These are phyloP conservation scores for Amaranthus tricolor DNA, from an alignment of 179 eudicot species.

Conservation along the genomic window DNA sequence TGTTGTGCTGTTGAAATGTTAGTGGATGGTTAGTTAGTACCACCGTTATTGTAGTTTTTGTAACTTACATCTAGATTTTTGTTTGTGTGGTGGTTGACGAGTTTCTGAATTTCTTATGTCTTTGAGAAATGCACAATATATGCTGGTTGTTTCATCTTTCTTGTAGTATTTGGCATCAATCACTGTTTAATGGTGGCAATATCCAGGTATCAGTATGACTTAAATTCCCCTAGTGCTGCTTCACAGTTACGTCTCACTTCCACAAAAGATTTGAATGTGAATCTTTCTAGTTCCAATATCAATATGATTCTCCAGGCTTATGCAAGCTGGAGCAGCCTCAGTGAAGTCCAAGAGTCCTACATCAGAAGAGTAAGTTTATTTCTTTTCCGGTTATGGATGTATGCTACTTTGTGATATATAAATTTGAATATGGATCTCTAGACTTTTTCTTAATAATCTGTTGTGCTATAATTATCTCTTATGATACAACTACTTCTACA, in stretches of 20 bases:
- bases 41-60: background rate
- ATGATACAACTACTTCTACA: slow-evolving; percentile 25
- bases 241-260: slow-evolving; percentile 89
- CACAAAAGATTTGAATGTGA: slow-evolving; percentile 79
- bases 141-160: background rate
- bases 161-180: slow-evolving; percentile 2
- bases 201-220: slow-evolving; percentile 82
- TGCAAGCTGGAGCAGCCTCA: slow-evolving; percentile 94
- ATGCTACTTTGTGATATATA: background rate
- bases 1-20: background rate
- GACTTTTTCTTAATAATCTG: background rate
- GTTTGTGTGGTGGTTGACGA: background rate
- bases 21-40: background rate
- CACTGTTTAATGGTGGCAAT: slow-evolving; percentile 17
- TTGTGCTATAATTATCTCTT: slow-evolving; percentile 10
- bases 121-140: background rate
- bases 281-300: slow-evolving; percentile 81
- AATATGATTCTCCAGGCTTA: slow-evolving; percentile 97
- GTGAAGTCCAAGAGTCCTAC: slow-evolving; percentile 53
- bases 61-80: background rate
- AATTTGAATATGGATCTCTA: background rate
- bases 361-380: slow-evolving; percentile 36
- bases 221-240: slow-evolving; percentile 73
- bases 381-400: slow-evolving; percentile 1
- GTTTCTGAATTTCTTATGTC: background rate